A percentile compares a stretch with the other conserved stretches of the same genome.
phyloP scores from a whole-genome alignment of 2,329 filamentous ascomycete species.

The Ophiostoma novo-ulmi region DNA sequence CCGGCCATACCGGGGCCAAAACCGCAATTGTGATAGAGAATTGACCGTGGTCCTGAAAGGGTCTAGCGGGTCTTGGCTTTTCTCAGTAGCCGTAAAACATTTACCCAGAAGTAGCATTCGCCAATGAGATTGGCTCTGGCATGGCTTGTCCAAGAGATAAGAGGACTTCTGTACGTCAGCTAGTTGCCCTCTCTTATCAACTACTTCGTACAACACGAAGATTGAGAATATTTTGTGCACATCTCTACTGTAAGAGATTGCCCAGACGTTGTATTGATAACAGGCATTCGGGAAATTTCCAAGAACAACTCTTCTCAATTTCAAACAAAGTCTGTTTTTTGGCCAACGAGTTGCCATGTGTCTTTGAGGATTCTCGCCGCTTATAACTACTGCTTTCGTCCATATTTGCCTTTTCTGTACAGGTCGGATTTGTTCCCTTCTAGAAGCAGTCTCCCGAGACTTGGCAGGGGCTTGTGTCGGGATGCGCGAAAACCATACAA shows the following conservation, averaged over 20 bases:
- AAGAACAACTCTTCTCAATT: no score
- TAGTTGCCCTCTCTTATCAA: not conserved
- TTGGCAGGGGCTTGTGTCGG: not conserved
- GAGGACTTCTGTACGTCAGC: not conserved
- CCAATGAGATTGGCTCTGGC: not conserved
- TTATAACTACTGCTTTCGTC: not conserved
- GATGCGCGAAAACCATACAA: not conserved
- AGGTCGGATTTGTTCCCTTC: not conserved
- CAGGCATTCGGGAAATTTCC: not conserved
- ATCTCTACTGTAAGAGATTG: not conserved
- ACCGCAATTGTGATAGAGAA: not conserved
- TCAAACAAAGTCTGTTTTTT: no score
- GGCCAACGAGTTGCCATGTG: not conserved
- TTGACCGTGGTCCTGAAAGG: not conserved
- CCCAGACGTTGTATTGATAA: not conserved
- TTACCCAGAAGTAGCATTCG: slow-evolving; percentile 3
- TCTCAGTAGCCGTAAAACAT: not conserved
- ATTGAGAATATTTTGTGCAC: not conserved
- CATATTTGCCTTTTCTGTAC: not conserved
- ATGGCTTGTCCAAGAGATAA: slow-evolving; percentile 4
- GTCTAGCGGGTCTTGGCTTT: not conserved
- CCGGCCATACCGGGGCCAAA: slow-evolving; percentile 7
- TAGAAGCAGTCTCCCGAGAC: slow-evolving; percentile 1
- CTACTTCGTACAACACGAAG: not conserved
- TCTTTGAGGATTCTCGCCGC: not conserved